Percentiles rank a stretch among this genome's conserved stretches.
Conservation (phyloP, 1,284 basidiomycete genomes). For the Clitocybe nebularis region DNA sequence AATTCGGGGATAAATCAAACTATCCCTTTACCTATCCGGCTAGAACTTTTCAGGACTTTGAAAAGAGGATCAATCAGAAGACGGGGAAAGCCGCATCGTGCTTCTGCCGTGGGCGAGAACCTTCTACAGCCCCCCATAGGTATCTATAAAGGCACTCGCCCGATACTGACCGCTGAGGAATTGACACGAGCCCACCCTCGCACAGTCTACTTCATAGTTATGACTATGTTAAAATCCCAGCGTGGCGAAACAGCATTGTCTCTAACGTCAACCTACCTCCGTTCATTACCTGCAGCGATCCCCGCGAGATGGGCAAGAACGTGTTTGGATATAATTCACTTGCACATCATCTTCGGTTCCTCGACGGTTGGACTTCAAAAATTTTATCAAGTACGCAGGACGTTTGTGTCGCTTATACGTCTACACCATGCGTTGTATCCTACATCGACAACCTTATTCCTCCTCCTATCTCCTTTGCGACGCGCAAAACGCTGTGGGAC, state of each 20-base stretch:
- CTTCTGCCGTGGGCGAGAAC: no score
- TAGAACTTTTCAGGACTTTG: slow-evolving; percentile 45
- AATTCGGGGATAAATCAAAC: no score
- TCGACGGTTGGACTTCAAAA: slow-evolving; percentile 31
- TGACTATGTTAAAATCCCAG: slow-evolving; percentile 31
- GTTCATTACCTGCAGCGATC: slow-evolving; percentile 36
- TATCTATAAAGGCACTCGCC: slow-evolving; percentile 25
- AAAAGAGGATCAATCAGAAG: slow-evolving; percentile 26
- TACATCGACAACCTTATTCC: slow-evolving; percentile 56
- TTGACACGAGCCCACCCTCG: slow-evolving; percentile 29
- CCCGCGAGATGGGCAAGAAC: slow-evolving; percentile 24
- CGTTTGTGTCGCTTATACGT: slow-evolving; percentile 39
- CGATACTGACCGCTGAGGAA: slow-evolving; percentile 23
- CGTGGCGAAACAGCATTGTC: slow-evolving; percentile 31
- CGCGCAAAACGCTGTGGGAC: slow-evolving; percentile 46
- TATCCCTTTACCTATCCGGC: slow-evolving; percentile 45
- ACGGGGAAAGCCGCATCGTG: slow-evolving; percentile 15
- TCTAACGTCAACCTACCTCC: slow-evolving; percentile 40
- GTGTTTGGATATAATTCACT: slow-evolving; percentile 45
- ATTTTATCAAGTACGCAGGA: slow-evolving; percentile 34
- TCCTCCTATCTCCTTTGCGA: slow-evolving; percentile 51
- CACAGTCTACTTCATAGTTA: slow-evolving; percentile 33
- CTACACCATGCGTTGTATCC: slow-evolving; percentile 49
- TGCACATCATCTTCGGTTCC: slow-evolving; percentile 33
- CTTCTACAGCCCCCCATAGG: no score